Evolutionary conservation across 495 filamentous ascomycete species (phyloP).

Genomic region (Penicillium dipodomyicola): DNA sequence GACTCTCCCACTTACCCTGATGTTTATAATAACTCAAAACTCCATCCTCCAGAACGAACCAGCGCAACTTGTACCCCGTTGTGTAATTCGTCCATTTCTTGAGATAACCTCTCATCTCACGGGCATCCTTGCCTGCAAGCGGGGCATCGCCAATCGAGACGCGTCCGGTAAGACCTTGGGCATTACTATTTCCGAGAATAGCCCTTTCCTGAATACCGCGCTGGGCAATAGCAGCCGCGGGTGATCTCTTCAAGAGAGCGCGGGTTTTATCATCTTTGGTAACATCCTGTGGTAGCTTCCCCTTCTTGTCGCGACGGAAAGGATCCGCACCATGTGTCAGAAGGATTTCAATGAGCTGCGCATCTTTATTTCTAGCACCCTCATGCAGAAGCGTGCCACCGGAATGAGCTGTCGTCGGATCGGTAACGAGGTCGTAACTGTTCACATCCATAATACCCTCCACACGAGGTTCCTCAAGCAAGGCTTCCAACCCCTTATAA

Average conservation of each 20-base stretch:
- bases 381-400: conserved; percentile 93
- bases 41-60: conserved; percentile 97
- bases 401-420: conserved; percentile 66
- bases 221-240: conserved; percentile 90
- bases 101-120: conserved; percentile 97
- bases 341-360: conserved; percentile 79
- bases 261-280: conserved; percentile 91
- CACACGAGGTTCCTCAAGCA: conserved; percentile 80
- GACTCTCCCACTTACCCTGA: conserved; percentile 55
- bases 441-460: conserved; percentile 88
- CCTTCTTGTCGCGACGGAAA: conserved; percentile 89
- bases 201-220: conserved; percentile 95
- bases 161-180: conserved; percentile 54
- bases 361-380: conserved; percentile 82
- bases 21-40: conserved; percentile 99
- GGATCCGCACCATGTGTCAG: conserved; percentile 96
- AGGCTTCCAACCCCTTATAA: conserved; percentile 71
- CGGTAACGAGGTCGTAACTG: conserved; percentile 79
- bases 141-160: conserved; percentile 56
- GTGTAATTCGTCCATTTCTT: conserved; percentile 99
- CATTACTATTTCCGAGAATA: conserved; percentile 74
- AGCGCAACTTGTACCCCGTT: conserved; percentile 90
- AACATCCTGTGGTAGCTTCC: conserved; percentile 92
- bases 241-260: conserved; percentile 86
- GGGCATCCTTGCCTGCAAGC: conserved; percentile 75